phyloP scores from a whole-genome alignment of 352 stramenopile species.

The Phytophthora niederhauseri region DNA sequence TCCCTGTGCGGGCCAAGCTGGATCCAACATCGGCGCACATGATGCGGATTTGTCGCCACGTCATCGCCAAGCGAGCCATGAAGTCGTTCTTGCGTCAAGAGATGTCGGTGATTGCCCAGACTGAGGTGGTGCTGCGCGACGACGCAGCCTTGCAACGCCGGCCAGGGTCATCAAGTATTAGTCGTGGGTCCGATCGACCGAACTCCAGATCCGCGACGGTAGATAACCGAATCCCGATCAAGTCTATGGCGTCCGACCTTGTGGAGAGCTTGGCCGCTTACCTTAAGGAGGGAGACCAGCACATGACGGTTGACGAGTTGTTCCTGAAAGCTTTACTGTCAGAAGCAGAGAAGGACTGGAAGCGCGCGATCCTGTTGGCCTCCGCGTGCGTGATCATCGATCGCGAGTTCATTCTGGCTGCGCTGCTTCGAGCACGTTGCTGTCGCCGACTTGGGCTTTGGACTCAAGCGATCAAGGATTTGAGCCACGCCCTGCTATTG shows the following conservation, averaged over 20 bases:
- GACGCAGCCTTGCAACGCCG: conserved; percentile 50
- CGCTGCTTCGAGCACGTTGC: conserved; percentile 67
- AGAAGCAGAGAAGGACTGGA: conserved; percentile 67
- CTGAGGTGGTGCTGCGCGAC: conserved; percentile 54
- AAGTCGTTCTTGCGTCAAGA: conserved; percentile 67
- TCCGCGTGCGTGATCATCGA: conserved; percentile 76
- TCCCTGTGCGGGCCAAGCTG: conserved; percentile 35
- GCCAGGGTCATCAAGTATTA: conserved; percentile 19
- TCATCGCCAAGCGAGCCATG: conserved; percentile 74
- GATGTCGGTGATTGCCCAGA: conserved; percentile 64
- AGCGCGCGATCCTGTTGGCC: conserved; percentile 69
- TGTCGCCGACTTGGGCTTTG: conserved; percentile 75
- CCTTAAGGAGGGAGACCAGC: conserved; percentile 58
- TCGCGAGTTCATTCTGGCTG: conserved; percentile 58
- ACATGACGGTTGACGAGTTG: conserved; percentile 70
- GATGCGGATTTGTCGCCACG: conserved; percentile 72
- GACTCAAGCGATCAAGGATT: conserved; percentile 74
- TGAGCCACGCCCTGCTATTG: conserved; percentile 55
- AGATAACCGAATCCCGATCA: conserved; percentile 43
- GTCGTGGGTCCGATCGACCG: conserved; percentile 10
- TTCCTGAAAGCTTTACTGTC: conserved; percentile 56
- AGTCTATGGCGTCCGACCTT: conserved; percentile 49
- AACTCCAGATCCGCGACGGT: conserved; percentile 11
- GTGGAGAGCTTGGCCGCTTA: conserved; percentile 55
- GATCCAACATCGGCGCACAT: conserved; percentile 65